Percentiles rank a stretch among this genome's conserved stretches.
Evolutionary conservation across 2,329 filamentous ascomycete species (phyloP).

Genomic region (Harringtonia aguacate): DNA sequence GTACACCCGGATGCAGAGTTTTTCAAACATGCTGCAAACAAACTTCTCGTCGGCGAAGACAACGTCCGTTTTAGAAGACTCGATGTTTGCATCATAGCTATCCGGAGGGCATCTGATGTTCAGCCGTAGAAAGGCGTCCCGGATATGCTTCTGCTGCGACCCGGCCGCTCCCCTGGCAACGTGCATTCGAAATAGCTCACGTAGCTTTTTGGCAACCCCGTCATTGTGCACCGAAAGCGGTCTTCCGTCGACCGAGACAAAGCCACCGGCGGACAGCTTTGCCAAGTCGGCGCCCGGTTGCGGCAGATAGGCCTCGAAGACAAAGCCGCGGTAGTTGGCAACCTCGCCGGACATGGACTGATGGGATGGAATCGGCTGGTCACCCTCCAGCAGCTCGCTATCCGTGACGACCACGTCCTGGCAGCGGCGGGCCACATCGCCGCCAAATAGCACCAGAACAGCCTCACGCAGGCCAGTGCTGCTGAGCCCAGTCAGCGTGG

Average conservation of each 20-base stretch:
- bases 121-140: conserved; percentile 51
- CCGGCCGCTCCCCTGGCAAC: conserved; percentile 22
- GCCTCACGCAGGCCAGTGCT: conserved; percentile 40
- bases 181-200: conserved; percentile 38
- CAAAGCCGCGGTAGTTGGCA: conserved; percentile 19
- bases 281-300: conserved; percentile 31
- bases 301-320: conserved; percentile 49
- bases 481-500: conserved; percentile 13
- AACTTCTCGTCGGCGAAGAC: conserved; percentile 47
- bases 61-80: conserved; percentile 62
- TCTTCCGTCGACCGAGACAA: conserved; percentile 58
- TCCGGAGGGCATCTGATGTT: conserved; percentile 50
- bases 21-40: conserved; percentile 34
- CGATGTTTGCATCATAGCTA: conserved; percentile 62
- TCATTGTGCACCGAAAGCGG: conserved; percentile 44
- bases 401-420: conserved; percentile 1
- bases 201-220: conserved; percentile 51
- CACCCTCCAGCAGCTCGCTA: background rate
- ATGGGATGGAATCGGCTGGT: conserved; percentile 1
- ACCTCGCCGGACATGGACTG: conserved; percentile 7
- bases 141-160: conserved; percentile 14
- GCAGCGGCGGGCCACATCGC: conserved; percentile 15
- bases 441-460: conserved; percentile 51
- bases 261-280: conserved; percentile 40
- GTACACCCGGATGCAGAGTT: conserved; percentile 32